Conservation (phyloP, 192 early-diverging fungal genomes). For the Entomortierella lignicola region DNA sequence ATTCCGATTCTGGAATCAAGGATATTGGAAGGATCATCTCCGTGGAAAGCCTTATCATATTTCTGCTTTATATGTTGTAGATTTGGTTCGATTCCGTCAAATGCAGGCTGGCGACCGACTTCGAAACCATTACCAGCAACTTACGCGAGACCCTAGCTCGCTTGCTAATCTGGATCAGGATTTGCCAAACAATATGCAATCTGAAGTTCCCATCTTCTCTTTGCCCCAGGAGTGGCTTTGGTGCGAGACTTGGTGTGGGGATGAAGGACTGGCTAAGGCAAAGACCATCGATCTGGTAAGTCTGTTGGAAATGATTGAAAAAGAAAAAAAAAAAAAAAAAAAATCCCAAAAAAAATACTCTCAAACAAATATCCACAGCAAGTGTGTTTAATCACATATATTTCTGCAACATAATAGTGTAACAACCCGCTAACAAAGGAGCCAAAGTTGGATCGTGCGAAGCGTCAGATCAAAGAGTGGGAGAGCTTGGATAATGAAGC, state of each 20-base stretch:
- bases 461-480: constrained; percentile 95
- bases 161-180: constrained; percentile 98
- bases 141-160: constrained; percentile 88
- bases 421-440: constrained; percentile 99
- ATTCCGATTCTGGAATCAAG: constrained; percentile 97
- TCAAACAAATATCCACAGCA: no score
- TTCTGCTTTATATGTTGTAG: constrained; percentile 95
- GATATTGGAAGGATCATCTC: constrained; percentile 95
- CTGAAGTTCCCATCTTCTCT: constrained; percentile 90
- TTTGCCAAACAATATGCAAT: constrained; percentile 97
- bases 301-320: no score
- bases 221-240: constrained; percentile 98
- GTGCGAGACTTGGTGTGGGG: constrained; percentile 99
- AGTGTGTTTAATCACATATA: not conserved
- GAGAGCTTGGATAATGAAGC: constrained; percentile 82
- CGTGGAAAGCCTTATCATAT: constrained; percentile 94
- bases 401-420: constrained; percentile 67
- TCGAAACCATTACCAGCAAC: constrained; percentile 91
- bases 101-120: constrained; percentile 94
- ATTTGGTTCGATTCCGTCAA: constrained; percentile 90
- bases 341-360: no score
- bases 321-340: no score
- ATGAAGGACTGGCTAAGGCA: constrained; percentile 82
- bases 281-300: constrained; percentile 97
- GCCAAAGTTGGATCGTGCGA: constrained; percentile 95